Base-by-base conservation (phyloP, 2,329 filamentous ascomycete species). In the Sporothrix globosa region DNA sequence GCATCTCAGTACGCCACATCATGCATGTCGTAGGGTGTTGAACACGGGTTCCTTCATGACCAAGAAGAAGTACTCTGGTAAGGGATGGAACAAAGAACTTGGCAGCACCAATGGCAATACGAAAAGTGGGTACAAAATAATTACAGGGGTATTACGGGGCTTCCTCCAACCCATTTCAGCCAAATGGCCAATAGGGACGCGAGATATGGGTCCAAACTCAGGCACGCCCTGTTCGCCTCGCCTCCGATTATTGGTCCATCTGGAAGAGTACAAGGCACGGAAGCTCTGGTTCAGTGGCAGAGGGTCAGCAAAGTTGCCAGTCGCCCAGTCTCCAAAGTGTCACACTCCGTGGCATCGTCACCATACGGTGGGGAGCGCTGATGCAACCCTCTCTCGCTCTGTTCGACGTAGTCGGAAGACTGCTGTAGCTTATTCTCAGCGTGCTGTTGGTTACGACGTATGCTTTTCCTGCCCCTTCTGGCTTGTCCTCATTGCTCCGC, bases 101-200 rank as follows among this genome's bases (percentile, higher is more conserved):
- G 67, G 17, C 41, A 3, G 30, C 30, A 52, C 17, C 13, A 24
- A 7, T 14, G 13, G 21, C 14, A 52, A 50, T 7, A 60, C 10
- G 46, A 63, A 63, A 53, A 69, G 54, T 53, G 68, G 68, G 9
- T 13, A 69, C 3, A 14, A 14, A 6, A 63, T 53, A 69, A 69
- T 69, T 69, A 54, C 68, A 69, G 68, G 68, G 68, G 46, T 53
- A 54, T 30, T 39, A 66, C 63, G 56, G 56, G 54, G 17, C 46
- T 14, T 11, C 44, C 44, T 52, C 41, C 67, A 68, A 39, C 67
- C 34, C 50, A 60, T 69, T 52, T 66, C 44, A 69, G 27, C 67
- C 53, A 69, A 1, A 5, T 11, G 41, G 44, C 67, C 67, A 69
- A 69, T 69, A 24, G 30, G 19, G 30, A 48, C 24, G 41, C 53